These are phyloP conservation scores for Postia placenta DNA, from an alignment of 768 basidiomycete genomes.

Conservation along the genomic window DNA sequence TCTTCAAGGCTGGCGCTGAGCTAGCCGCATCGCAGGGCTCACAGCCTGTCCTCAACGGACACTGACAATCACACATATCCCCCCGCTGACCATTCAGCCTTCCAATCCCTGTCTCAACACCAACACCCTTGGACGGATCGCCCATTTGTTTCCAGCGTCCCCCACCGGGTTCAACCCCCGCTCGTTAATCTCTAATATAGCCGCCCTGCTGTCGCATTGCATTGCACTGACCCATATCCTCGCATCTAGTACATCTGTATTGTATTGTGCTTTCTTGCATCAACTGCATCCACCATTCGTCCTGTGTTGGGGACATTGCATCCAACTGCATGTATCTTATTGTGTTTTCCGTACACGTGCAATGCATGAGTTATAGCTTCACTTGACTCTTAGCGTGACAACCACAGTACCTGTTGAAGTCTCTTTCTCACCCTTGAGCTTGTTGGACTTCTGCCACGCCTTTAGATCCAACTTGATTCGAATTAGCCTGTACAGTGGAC, in stretches of 20 bases:
- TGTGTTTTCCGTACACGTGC: too few relatives aligned
- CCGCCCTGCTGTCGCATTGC: neutral
- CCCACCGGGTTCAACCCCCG: conserved; percentile 83
- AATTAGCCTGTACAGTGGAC: too few relatives aligned
- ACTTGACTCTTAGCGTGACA: too few relatives aligned
- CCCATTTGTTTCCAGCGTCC: conserved; percentile 29
- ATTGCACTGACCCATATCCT: conserved; percentile 1
- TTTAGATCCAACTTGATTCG: too few relatives aligned
- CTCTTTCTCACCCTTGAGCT: too few relatives aligned
- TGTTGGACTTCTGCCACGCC: too few relatives aligned
- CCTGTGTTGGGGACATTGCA: conserved; percentile 17
- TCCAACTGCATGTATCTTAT: conserved; percentile 20
- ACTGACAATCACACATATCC: conserved; percentile 13
- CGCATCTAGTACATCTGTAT: conserved; percentile 11
- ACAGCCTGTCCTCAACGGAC: conserved; percentile 22
- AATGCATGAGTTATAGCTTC: too few relatives aligned
- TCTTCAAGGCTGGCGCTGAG: conserved; percentile 71
- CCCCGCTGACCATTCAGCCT: conserved; percentile 5
- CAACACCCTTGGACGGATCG: conserved; percentile 20
- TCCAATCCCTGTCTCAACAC: conserved; percentile 16
- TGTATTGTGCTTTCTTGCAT: conserved; percentile 22
- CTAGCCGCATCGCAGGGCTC: conserved; percentile 32
- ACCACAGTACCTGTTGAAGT: too few relatives aligned
- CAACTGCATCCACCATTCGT: conserved; percentile 25
- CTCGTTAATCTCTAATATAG: conserved; percentile 17